phyloP scores from a whole-genome alignment of 176 grass and related monocot genomes.

The Musa itinerans region DNA sequence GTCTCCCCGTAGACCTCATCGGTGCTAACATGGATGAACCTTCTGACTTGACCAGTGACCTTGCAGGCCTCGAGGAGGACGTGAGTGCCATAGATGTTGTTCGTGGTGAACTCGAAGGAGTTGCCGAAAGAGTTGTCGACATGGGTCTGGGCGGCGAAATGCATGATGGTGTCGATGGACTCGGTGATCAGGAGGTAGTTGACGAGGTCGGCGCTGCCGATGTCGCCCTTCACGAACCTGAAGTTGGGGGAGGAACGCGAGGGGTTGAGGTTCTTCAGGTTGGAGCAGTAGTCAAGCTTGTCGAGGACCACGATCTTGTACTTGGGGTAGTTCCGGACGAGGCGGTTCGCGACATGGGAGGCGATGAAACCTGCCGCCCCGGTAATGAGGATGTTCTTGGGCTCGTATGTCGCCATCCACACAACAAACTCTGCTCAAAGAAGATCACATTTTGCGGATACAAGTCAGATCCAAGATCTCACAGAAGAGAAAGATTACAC shows the following conservation, averaged over 20 bases:
- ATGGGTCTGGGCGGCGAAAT: conserved; percentile 15
- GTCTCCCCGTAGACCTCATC: conserved; percentile 19
- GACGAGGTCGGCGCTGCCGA: conserved; percentile 16
- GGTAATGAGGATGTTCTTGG: conserved; percentile 17
- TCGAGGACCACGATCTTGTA: conserved; percentile 21
- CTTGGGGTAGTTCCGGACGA: conserved; percentile 14
- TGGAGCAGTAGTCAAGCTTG: conserved; percentile 24
- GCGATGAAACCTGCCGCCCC: conserved; percentile 22
- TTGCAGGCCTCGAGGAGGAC: conserved; percentile 22
- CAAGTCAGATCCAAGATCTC: neutral
- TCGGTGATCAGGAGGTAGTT: conserved; percentile 18
- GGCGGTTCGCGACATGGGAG: conserved; percentile 12
- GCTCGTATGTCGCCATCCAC: conserved; percentile 9
- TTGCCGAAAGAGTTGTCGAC: conserved; percentile 20
- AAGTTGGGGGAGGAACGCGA: conserved; percentile 5
- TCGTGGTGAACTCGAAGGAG: conserved; percentile 19
- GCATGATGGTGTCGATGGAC: conserved; percentile 23
- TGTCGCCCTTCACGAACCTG: conserved; percentile 18
- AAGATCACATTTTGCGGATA: neutral
- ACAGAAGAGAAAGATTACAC: too few species aligned
- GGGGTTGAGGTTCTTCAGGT: conserved; percentile 17
- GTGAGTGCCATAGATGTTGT: conserved; percentile 18
- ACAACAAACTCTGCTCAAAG: neutral
- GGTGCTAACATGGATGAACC: conserved; percentile 21
- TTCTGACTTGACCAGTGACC: conserved; percentile 15